These are phyloP conservation scores for Loxodes magnus DNA, from an alignment of 73 alveolate species.

Conservation along the genomic window DNA sequence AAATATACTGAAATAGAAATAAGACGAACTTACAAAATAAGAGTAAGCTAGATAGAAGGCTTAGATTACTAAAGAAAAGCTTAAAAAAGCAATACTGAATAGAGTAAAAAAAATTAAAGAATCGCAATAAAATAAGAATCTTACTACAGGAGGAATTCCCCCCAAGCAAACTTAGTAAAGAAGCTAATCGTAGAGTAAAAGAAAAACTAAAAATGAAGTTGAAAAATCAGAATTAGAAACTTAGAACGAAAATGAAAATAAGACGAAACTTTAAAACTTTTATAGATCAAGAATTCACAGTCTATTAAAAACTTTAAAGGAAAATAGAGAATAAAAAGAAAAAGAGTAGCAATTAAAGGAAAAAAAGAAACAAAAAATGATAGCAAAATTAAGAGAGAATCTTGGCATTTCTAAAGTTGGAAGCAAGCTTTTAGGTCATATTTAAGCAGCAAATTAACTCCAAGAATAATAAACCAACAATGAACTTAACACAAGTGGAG, in stretches of 20 bases:
- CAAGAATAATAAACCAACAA: not conserved
- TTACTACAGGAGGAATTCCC: too few relatives aligned
- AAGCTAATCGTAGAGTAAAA: too few relatives aligned
- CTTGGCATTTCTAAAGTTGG: not conserved
- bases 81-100: too few relatives aligned
- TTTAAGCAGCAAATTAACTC: not conserved
- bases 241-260: not conserved
- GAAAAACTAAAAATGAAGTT: not conserved
- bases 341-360: slow-evolving; percentile 6
- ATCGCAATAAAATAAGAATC: too few relatives aligned
- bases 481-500: not conserved
- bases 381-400: slow-evolving; percentile 2
- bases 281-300: slow-evolving; percentile 8
- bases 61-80: too few relatives aligned
- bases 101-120: too few relatives aligned
- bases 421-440: not conserved
- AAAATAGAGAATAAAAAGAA: slow-evolving; percentile 4
- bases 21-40: too few relatives aligned
- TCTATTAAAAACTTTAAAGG: slow-evolving; percentile 9
- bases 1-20: too few relatives aligned
- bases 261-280: not conserved
- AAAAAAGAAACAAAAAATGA: slow-evolving; percentile 1
- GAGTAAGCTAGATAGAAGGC: too few relatives aligned
- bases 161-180: too few relatives aligned
- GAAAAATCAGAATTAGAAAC: not conserved